Base-by-base conservation (phyloP, 2,329 filamentous ascomycete species). In the Venturia nashicola region DNA sequence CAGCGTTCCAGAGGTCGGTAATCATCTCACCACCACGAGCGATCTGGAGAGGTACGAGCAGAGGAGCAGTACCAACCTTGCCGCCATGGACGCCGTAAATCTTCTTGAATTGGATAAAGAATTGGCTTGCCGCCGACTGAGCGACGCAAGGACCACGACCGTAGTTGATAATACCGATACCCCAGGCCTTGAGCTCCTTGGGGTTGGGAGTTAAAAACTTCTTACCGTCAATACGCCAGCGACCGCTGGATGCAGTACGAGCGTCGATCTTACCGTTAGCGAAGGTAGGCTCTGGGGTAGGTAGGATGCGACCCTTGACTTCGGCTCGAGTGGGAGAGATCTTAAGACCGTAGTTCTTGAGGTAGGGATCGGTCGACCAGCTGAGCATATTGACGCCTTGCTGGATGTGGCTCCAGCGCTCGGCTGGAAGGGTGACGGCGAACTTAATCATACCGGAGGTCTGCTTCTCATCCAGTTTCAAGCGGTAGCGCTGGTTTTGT, bases 401-500 rank as follows among this genome's bases (percentile, higher is more conserved):
- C 60, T 85, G 76, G 68, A 97, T 91, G 23, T 88, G 84, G 0
- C 72, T 69, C 68, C 84, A 83, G n/a, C 94, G 89, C 39, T 85
- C 73, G 0, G 73, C 72, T 0, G 94, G 94, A 0, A 87, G 82
- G 6, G 88, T 90, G 5, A 96, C 93, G 0, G 93, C 92, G 70
- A 93, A 91, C 74, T 89, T 93, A 78, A 99, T 97, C 94, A 99
- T 99, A 5, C 86, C 76, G 0, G 87, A 78, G 0, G 93, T 97
- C 76, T 96, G 80, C 0, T 71, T 70, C 63, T 85, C 83, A 61
- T 80, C 80, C 59, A 86, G 72, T 73, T 86, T 87, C 69, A 84
- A 86, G 2, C 81, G 80, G 72, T 83, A 86, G 3, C 82, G 80
- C 72, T 86, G 82, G 43, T 85, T 55, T 27, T 43, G 8, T 16